Base-by-base conservation (phyloP, 345 rosid genomes). In the Lepidium africanum region DNA sequence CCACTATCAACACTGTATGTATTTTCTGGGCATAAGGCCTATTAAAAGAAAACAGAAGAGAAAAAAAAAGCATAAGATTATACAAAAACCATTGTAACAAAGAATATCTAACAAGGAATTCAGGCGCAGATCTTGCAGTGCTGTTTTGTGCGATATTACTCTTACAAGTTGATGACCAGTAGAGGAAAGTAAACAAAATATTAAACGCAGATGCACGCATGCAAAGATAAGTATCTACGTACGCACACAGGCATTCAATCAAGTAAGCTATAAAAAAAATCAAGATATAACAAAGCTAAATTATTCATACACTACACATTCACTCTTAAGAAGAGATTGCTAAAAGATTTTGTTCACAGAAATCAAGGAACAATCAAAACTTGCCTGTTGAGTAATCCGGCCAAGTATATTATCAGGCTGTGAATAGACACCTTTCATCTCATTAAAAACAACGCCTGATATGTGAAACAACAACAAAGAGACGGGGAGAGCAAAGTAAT, bases 351-450 rank as follows among this genome's bases (percentile, higher is more conserved):
- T 7, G 40, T 33, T 36, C 40, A 14, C 47, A 10, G 15, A 21
- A 38, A 38, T 38, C 0, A 16, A 48, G 35, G 49, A 45, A 42
- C 32, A 43, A 5, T 14, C 12, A 43, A 67, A 61, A 43, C 80
- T 77, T 81, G 77, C 98, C 96, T 83, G 93, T 65, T 88, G 97
- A 43, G 93, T 69, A 69, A 81, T 61, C 17, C 93, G 86, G 51
- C 92, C 96, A 70, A 92, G 72, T 71, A 90, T 82, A 74, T 85
- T 92, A 79, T 92, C 98, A 33, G 98, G 98, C 83, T 92, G 98
- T n/a, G 98, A 92, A 63, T 92, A 92, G 69, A 92, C 97, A 65
- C 98, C 97, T 81, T 92, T 92, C 98, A 92, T 92, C 82, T 92
- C 98, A 74, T 92, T 92, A 64, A 92, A 90, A 62, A 92, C 97